phyloP scores from a whole-genome alignment of 169 alveolate species.

The Cryptosporidium sp. region DNA sequence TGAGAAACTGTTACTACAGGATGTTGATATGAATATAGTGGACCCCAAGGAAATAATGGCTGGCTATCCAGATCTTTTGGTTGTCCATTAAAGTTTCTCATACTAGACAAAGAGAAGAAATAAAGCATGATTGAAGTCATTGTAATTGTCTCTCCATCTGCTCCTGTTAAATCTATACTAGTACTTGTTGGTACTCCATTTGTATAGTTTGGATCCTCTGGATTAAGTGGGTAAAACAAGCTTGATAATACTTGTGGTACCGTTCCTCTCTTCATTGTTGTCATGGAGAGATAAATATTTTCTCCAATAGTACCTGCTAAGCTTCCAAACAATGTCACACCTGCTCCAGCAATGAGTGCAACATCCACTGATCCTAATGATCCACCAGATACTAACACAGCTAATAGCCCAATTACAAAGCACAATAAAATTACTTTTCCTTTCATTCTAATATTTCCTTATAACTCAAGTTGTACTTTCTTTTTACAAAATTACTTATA shows the following conservation, averaged over 20 bases:
- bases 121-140: conserved; percentile 74
- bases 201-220: conserved; percentile 65
- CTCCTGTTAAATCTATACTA: conserved; percentile 40
- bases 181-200: conserved; percentile 69
- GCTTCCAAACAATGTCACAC: conserved; percentile 31
- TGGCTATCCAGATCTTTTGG: conserved; percentile 59
- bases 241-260: conserved; percentile 68
- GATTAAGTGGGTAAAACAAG: conserved; percentile 50
- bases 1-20: conserved; percentile 74
- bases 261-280: conserved; percentile 59
- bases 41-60: conserved; percentile 76
- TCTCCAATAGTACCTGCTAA: conserved; percentile 69
- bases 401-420: conserved; percentile 5
- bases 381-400: conserved; percentile 36
- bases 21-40: conserved; percentile 69
- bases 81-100: conserved; percentile 61
- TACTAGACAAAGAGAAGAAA: conserved; percentile 49
- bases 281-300: conserved; percentile 47
- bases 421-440: neutral
- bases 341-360: conserved; percentile 63
- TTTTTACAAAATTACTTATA: neutral
- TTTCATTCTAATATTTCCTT: neutral
- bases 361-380: conserved; percentile 68
- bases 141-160: conserved; percentile 72
- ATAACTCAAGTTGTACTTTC: neutral